These are phyloP conservation scores for Aeminium ludgeri DNA, from an alignment of 495 filamentous ascomycete species.

Conservation along the genomic window DNA sequence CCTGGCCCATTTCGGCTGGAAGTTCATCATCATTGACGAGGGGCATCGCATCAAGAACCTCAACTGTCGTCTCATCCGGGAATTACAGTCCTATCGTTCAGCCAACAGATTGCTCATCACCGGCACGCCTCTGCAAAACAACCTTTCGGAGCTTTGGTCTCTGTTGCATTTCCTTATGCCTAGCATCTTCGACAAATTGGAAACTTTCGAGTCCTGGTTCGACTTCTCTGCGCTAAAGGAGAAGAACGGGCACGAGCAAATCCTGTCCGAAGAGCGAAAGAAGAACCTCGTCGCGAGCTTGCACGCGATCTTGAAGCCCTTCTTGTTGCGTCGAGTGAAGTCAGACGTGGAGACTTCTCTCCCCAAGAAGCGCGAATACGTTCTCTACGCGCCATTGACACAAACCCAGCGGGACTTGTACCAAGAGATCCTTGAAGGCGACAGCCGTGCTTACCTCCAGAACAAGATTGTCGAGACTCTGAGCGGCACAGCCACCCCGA, in stretches of 20 bases:
- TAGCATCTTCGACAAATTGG: constrained; percentile 75
- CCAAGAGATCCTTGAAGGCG: constrained; percentile 63
- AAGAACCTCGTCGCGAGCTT: constrained; percentile 73
- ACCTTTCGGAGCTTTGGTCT: constrained; percentile 88
- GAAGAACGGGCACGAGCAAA: constrained; percentile 46
- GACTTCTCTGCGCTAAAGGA: constrained; percentile 84
- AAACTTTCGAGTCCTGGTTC: constrained; percentile 86
- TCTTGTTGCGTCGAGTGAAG: constrained; percentile 77
- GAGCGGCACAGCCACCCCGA: constrained; percentile 16
- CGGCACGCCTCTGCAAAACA: constrained; percentile 90
- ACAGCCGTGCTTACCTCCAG: constrained; percentile 66
- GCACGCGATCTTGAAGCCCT: constrained; percentile 81
- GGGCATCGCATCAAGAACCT: constrained; percentile 96
- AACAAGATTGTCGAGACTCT: constrained; percentile 59
- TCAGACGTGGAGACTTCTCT: constrained; percentile 76
- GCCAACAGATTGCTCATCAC: constrained; percentile 85
- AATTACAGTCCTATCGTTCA: constrained; percentile 71
- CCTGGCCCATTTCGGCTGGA: constrained; percentile 71
- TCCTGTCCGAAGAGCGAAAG: constrained; percentile 61
- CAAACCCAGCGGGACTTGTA: constrained; percentile 81
- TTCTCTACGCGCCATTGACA: constrained; percentile 80
- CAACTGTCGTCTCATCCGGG: constrained; percentile 77
- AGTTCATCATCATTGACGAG: constrained; percentile 96
- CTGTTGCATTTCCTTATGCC: constrained; percentile 86
- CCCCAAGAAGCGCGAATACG: constrained; percentile 93